These are phyloP conservation scores for Naegleria gruberi DNA, from an alignment of 208 protist species.

Conservation along the genomic window DNA sequence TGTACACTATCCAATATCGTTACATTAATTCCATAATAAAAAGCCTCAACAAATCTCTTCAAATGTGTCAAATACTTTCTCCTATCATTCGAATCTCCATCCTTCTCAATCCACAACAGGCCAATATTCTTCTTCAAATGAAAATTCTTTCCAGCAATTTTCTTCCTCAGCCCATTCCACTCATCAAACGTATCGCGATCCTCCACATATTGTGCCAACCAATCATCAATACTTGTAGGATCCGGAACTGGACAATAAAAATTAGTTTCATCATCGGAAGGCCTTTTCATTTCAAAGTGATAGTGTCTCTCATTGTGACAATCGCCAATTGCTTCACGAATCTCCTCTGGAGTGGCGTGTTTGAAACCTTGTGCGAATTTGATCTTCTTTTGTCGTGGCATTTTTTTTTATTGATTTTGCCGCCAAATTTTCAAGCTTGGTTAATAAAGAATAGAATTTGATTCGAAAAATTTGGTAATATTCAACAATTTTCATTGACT, in stretches of 20 bases:
- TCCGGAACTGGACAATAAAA: neutral
- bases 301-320: neutral
- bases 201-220: constrained; percentile 13
- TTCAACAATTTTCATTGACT: too few species aligned
- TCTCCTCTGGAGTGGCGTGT: neutral
- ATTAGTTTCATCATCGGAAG: neutral
- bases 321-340: neutral
- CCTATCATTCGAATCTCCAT: neutral
- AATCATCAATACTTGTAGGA: neutral
- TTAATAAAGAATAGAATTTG: too few species aligned
- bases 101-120: neutral
- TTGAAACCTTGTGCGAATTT: neutral
- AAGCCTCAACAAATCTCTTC: neutral
- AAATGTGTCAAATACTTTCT: neutral
- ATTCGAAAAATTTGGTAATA: too few species aligned
- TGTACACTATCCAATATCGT: neutral
- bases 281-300: neutral
- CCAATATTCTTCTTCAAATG: neutral
- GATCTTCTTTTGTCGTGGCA: neutral
- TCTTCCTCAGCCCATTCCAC: neutral
- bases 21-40: neutral
- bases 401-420: too few species aligned
- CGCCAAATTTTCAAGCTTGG: too few species aligned
- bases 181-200: neutral
- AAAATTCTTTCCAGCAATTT: neutral